Conservation (phyloP, 2,329 filamentous ascomycete species). For the Colletotrichum chlorophyti region DNA sequence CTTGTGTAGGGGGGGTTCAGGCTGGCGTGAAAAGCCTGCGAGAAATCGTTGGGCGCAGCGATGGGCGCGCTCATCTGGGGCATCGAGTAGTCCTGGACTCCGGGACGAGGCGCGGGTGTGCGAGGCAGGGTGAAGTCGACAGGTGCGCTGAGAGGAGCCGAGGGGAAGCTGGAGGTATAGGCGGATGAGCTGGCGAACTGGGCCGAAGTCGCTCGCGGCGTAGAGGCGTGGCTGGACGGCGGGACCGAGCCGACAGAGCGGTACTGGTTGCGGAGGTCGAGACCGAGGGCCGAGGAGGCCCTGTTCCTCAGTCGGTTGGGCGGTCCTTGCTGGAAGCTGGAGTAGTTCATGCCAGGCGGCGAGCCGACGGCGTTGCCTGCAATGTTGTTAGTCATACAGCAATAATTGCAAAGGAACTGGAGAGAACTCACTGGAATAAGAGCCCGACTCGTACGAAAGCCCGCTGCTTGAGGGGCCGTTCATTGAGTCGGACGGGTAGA, state of each 20-base stretch:
- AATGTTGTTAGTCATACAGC: conserved; percentile 30
- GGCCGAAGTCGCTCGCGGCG: conserved; percentile 36
- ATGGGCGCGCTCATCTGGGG: conserved; percentile 63
- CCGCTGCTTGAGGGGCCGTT: conserved; percentile 47
- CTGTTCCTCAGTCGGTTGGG: conserved; percentile 55
- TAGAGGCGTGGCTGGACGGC: conserved; percentile 37
- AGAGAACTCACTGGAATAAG: conserved; percentile 56
- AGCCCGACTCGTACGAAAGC: conserved; percentile 56
- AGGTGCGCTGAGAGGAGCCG: conserved; percentile 60
- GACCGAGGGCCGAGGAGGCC: conserved; percentile 54
- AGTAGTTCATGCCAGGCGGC: conserved; percentile 57
- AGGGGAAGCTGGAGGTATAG: conserved; percentile 59
- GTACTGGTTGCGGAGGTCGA: conserved; percentile 54
- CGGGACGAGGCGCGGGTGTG: conserved; percentile 45
- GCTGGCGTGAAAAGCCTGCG: conserved; percentile 53
- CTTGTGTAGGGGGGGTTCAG: conserved; percentile 41
- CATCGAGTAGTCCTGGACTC: conserved; percentile 55
- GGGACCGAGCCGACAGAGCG: conserved; percentile 43
- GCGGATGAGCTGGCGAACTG: conserved; percentile 31
- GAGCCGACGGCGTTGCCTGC: conserved; percentile 55
- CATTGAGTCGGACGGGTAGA: conserved; percentile 59
- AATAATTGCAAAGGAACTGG: not conserved
- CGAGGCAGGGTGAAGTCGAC: conserved; percentile 58
- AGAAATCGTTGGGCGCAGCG: conserved; percentile 59
- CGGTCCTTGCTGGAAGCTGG: conserved; percentile 51